These are phyloP conservation scores for Acorus calamus DNA, from an alignment of 106 monocot species.

Conservation along the genomic window DNA sequence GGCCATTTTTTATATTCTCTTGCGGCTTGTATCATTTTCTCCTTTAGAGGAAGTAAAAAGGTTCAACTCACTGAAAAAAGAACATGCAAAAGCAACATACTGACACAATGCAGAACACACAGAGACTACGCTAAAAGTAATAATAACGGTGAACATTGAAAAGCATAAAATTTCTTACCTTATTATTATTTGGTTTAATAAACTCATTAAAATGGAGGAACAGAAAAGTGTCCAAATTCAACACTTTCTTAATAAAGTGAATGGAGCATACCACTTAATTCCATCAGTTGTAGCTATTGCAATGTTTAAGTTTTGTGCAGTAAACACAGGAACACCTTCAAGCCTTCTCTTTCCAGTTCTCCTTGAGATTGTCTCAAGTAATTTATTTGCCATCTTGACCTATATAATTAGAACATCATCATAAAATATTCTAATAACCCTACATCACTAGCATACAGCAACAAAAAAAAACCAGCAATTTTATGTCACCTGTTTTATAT, in stretches of 20 bases:
- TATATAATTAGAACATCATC: slow-evolving; percentile 14
- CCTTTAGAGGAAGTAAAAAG: no score
- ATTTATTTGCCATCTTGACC: slow-evolving; percentile 86
- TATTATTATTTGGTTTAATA: no score
- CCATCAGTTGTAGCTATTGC: slow-evolving; percentile 93
- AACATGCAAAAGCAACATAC: no score
- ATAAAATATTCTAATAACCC: slow-evolving; percentile 5
- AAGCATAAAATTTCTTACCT: no score
- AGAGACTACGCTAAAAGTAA: no score
- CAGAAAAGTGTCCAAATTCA: neutral
- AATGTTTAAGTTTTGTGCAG: slow-evolving; percentile 85
- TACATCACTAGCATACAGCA: no score
- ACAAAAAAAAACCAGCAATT: neutral
- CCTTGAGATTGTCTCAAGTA: slow-evolving; percentile 43
- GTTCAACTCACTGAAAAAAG: no score
- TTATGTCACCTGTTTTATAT: slow-evolving; percentile 63
- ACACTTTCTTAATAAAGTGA: no score
- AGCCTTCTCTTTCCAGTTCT: slow-evolving; percentile 52
- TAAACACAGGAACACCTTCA: slow-evolving; percentile 90
- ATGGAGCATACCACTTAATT: slow-evolving; percentile 61
- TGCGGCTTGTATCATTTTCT: no score
- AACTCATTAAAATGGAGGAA: neutral
- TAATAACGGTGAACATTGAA: no score
- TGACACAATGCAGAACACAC: no score
- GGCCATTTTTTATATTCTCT: no score